Evolutionary conservation across 2,329 filamentous ascomycete species (phyloP).

Genomic region (Thermothelomyces thermophilus): DNA sequence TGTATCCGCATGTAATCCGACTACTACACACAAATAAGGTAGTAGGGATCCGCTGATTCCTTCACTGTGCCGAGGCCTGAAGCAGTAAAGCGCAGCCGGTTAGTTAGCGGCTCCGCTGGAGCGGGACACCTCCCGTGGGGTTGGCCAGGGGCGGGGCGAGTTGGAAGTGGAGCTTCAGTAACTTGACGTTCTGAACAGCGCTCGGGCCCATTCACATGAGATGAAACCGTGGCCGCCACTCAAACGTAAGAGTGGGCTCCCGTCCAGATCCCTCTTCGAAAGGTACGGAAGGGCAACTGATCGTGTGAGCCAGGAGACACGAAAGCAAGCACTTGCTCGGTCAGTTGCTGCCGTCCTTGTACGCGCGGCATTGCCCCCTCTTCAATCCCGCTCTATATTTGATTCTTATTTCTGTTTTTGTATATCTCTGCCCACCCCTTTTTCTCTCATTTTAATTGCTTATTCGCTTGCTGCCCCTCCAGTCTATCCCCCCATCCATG

Average conservation of each 20-base stretch:
- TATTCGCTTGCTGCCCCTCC: too few species aligned
- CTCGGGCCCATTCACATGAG: constrained; percentile 7
- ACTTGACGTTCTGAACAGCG: background rate
- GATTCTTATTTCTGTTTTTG: too few species aligned
- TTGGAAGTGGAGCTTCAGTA: too few species aligned
- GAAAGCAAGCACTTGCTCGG: background rate
- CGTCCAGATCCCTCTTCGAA: constrained; percentile 2
- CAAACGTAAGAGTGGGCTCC: constrained; percentile 1
- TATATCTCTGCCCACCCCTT: too few species aligned
- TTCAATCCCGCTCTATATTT: too few species aligned
- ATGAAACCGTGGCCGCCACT: constrained; percentile 1
- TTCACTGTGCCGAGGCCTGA: too few species aligned
- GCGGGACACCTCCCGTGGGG: constrained; percentile 1
- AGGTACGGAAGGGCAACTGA: constrained; percentile 19
- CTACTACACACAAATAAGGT: too few species aligned
- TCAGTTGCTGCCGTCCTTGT: background rate
- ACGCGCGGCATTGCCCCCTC: too few species aligned
- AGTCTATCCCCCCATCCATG: background rate
- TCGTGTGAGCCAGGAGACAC: constrained; percentile 17
- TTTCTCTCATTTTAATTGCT: too few species aligned
- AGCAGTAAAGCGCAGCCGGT: too few species aligned
- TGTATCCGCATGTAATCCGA: too few species aligned
- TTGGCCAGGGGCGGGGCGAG: background rate
- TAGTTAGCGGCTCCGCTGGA: background rate
- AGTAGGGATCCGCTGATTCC: too few species aligned